Evolutionary conservation across 331 rosid genomes (phyloP).

Genomic region (Acacia concinna): DNA sequence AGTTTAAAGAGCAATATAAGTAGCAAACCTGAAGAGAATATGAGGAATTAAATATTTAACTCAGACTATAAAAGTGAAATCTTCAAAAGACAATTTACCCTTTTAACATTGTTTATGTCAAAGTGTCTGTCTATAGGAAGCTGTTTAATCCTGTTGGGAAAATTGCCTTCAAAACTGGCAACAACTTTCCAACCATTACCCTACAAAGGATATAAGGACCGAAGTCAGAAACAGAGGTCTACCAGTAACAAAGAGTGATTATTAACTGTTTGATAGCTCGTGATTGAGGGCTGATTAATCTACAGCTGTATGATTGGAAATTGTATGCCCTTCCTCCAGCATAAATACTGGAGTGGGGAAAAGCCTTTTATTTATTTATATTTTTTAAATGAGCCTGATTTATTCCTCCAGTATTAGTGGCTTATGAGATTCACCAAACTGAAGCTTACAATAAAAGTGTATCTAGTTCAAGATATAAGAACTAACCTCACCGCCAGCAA

Average conservation of each 20-base stretch:
- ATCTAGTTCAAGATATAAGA: conserved; percentile 2
- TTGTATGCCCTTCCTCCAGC: neutral
- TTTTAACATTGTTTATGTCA: conserved; percentile 88
- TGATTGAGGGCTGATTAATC: neutral
- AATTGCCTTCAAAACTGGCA: conserved; percentile 95
- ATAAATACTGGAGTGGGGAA: neutral
- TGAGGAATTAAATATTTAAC: conserved; percentile 19
- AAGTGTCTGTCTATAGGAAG: conserved; percentile 93
- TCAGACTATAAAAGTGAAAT: conserved; percentile 6
- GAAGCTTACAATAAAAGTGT: neutral
- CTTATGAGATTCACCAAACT: neutral
- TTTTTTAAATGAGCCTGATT: neutral
- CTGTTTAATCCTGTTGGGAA: conserved; percentile 90
- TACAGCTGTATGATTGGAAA: neutral
- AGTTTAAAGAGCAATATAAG: conserved; percentile 29
- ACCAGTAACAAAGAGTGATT: neutral
- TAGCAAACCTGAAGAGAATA: conserved; percentile 33
- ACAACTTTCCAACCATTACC: conserved; percentile 98
- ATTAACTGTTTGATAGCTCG: neutral
- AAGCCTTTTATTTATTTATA: neutral
- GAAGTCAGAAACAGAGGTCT: conserved; percentile 16
- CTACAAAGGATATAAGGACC: conserved; percentile 41
- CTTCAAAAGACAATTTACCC: conserved; percentile 48
- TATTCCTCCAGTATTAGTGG: neutral
- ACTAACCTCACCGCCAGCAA: conserved; percentile 94